phyloP scores from a whole-genome alignment of 441 rosid genomes.

The Manihot esculenta region DNA sequence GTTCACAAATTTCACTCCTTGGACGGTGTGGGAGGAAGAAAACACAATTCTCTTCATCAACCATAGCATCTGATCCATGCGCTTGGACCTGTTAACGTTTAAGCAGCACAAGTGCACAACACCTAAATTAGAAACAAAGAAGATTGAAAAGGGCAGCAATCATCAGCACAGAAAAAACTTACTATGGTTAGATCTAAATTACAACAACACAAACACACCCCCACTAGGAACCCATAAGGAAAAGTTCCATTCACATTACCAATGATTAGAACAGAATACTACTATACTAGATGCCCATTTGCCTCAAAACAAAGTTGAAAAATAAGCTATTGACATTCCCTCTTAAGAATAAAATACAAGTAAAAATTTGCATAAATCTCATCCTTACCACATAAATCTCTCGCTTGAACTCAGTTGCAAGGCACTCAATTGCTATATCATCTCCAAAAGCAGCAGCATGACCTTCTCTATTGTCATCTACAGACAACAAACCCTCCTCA shows the following conservation, averaged over 20 bases:
- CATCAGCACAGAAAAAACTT: background rate
- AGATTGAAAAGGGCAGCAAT: background rate
- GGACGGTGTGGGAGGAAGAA: constrained; percentile 97
- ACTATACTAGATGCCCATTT: background rate
- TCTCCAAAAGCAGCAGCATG: constrained; percentile 95
- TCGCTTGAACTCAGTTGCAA: constrained; percentile 89
- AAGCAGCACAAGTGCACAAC: background rate
- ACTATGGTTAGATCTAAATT: background rate
- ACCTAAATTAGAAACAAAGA: background rate
- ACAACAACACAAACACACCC: background rate
- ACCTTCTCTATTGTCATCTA: constrained; percentile 81
- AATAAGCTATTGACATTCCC: background rate
- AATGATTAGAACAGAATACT: background rate
- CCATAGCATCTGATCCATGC: constrained; percentile 96
- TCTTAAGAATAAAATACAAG: background rate
- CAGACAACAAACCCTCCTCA: constrained; percentile 85
- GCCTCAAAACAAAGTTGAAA: background rate
- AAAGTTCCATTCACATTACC: background rate
- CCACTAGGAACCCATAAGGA: background rate
- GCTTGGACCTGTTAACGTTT: constrained; percentile 75
- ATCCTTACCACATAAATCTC: constrained; percentile 84
- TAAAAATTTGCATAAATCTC: background rate
- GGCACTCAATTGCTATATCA: constrained; percentile 92
- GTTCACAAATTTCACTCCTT: constrained; percentile 69
- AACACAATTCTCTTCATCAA: constrained; percentile 89